Conservation (phyloP, 2,329 filamentous ascomycete species). For the Tolypocladium paradoxum region DNA sequence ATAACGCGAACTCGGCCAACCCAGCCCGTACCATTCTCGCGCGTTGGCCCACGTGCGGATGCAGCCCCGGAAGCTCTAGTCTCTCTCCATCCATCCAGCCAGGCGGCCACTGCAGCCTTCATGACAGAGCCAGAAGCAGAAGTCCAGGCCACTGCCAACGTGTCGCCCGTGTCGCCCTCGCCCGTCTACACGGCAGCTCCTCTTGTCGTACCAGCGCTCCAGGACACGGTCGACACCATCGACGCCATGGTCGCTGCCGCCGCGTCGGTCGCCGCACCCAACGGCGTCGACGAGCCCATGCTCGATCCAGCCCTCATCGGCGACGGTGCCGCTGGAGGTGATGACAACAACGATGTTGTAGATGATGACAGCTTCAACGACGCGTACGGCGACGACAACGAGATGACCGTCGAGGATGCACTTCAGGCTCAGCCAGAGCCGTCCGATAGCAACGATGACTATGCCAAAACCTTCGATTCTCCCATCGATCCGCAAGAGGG, state of each 20-base stretch:
- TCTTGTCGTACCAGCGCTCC: constrained; percentile 37
- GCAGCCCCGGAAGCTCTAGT: constrained; percentile 1
- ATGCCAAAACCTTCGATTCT: constrained; percentile 41
- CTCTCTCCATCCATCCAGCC: constrained; percentile 2
- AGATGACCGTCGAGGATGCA: constrained; percentile 6
- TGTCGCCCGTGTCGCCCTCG: constrained; percentile 40
- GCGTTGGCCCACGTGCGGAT: constrained; percentile 1
- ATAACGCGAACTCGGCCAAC: neutral
- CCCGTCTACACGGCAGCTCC: constrained; percentile 35
- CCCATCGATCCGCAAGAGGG: constrained; percentile 27
- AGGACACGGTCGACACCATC: constrained; percentile 40
- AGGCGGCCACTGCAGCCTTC: constrained; percentile 13
- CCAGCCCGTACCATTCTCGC: neutral
- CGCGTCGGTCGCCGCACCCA: constrained; percentile 8
- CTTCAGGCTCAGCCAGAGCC: constrained; percentile 18
- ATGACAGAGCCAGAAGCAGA: constrained; percentile 37
- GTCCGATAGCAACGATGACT: constrained; percentile 33
- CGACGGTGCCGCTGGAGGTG: constrained; percentile 17
- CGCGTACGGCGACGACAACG: constrained; percentile 29
- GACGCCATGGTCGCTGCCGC: constrained; percentile 33
- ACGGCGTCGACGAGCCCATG: constrained; percentile 15
- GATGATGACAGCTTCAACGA: constrained; percentile 39
- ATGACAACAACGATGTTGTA: constrained; percentile 25
- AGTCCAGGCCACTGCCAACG: constrained; percentile 40
- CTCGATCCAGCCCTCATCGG: constrained; percentile 20